Evolutionary conservation across 2,329 filamentous ascomycete species (phyloP).

Genomic region (Paecilomyces formosus): DNA sequence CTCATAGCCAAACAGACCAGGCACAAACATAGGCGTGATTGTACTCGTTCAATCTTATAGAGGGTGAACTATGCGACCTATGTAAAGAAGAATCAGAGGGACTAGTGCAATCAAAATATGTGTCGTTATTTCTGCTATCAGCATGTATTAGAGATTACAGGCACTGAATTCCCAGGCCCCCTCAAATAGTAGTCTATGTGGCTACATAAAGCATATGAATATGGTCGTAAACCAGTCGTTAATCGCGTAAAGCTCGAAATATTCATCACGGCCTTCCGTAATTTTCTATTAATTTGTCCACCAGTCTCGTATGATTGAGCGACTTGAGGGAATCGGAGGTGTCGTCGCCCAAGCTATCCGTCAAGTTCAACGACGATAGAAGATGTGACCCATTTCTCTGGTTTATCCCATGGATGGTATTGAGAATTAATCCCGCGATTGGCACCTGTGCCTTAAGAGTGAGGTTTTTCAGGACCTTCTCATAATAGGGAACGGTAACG

Average conservation of each 20-base stretch:
- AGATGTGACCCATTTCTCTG: not conserved
- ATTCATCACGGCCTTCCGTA: not conserved
- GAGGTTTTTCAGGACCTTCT: constrained; percentile 22
- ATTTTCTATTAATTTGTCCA: not conserved
- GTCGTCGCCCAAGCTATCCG: not conserved
- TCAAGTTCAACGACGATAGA: not conserved
- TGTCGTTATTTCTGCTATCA: not conserved
- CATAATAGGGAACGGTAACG: constrained; percentile 26
- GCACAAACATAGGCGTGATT: too few species aligned
- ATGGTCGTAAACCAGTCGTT: not conserved
- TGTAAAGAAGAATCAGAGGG: not conserved
- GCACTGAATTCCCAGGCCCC: not conserved
- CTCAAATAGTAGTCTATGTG: not conserved
- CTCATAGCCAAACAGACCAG: too few species aligned
- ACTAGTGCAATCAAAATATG: not conserved
- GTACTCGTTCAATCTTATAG: not conserved
- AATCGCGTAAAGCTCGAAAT: not conserved
- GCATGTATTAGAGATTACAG: not conserved
- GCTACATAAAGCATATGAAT: not conserved
- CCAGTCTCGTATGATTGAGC: not conserved
- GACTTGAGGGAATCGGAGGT: not conserved
- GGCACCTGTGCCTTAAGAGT: constrained; percentile 21
- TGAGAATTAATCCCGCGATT: constrained; percentile 18
- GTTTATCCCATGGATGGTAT: constrained; percentile 17
- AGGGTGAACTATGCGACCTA: not conserved